Evolutionary conservation across 257 asterid species (phyloP).

Genomic region (Lithospermum erythrorhizon): DNA sequence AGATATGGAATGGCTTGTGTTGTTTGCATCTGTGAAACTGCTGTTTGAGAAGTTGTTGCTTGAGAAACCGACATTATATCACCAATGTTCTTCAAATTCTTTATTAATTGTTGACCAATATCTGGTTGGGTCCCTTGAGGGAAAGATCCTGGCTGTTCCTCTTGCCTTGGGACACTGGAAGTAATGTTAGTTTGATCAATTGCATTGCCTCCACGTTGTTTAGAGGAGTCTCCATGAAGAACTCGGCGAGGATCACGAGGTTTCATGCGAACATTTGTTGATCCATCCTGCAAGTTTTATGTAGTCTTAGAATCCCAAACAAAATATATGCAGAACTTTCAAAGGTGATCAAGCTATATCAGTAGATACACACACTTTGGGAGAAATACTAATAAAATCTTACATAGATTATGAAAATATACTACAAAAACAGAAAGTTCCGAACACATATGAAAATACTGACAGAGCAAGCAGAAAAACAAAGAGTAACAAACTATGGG

Average conservation of each 20-base stretch:
- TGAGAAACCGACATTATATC: slow-evolving; percentile 65
- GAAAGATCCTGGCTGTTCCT: slow-evolving; percentile 34
- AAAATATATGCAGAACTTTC: not conserved
- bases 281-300: slow-evolving; percentile 55
- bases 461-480: no score
- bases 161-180: slow-evolving; percentile 34
- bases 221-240: slow-evolving; percentile 46
- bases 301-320: slow-evolving; percentile 8
- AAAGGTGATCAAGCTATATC: not conserved
- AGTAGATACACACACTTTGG: no score
- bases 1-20: slow-evolving; percentile 26
- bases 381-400: no score
- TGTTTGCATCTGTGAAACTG: slow-evolving; percentile 29
- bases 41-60: slow-evolving; percentile 24
- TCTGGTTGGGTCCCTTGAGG: slow-evolving; percentile 38
- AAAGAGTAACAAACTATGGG: no score
- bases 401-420: no score
- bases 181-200: slow-evolving; percentile 42
- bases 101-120: slow-evolving; percentile 69
- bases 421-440: no score
- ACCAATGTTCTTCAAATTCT: slow-evolving; percentile 56
- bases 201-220: slow-evolving; percentile 28
- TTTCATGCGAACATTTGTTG: slow-evolving; percentile 73
- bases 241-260: slow-evolving; percentile 95
- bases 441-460: no score